Evolutionary conservation across 108 stramenopile species (phyloP), one percentile per base, ranked within the genome.

Genomic region (Fistulifera solaris): DNA sequence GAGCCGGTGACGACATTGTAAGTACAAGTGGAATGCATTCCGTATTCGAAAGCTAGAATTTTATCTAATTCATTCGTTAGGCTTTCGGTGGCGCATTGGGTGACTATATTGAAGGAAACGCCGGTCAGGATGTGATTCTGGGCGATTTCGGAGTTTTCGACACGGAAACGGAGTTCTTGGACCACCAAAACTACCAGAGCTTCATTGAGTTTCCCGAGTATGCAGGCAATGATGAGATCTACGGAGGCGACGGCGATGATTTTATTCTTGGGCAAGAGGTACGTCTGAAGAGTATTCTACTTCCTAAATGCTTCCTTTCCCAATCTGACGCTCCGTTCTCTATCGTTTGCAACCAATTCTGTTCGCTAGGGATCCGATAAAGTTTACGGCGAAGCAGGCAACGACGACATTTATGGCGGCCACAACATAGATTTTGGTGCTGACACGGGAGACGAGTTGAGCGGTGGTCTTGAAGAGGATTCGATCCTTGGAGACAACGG

Each of bases 401-500:
- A 31, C 12, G 66, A 67, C 45, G 66, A 67, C 24, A 46, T 67
- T 0, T 54, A 53, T 38, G 66, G 66, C 26, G 66, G 66, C 14
- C 66, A 67, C 31, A 39, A 58, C 19, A 53, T 58, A n/a, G 40
- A 19, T 19, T 38, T 47, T 60, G 66, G 66, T 12, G 48, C 44
- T 13, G 66, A 67, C 44, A 24, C 16, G 15, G 51, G 57, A 18
- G 66, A 67, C 28, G 25, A 39, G 23, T 28, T 67, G 16, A n/a
- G 31, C 21, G 66, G 66, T 1, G 59, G 54, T 24, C 43, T 38
- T 15, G 50, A 38, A 17, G 43, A 55, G 19, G 66, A 67, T 45
- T 51, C 52, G 24, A 60, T 67, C 17, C 39, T 67, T 1, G 66
- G 66, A n/a, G 66, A 67, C 48, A 67, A 67, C 23, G 66, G 66